Evolutionary conservation across 495 filamentous ascomycete genomes (phyloP).

Genomic region (Talaromyces nanjingensis): DNA sequence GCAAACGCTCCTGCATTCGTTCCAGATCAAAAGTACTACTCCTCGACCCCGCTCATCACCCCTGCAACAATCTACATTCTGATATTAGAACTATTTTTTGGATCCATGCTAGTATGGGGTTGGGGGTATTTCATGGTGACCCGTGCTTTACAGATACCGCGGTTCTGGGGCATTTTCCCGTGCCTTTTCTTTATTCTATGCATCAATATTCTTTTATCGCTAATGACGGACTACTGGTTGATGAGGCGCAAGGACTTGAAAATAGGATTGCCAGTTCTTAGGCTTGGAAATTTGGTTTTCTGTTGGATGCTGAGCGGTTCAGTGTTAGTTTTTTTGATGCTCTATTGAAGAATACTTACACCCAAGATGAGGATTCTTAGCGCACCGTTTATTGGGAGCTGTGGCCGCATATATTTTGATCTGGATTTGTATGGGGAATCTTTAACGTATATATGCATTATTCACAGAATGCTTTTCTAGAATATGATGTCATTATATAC

Average conservation of each 20-base stretch:
- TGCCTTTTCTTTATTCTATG: background rate
- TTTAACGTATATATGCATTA: no score
- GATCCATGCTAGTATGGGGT: background rate
- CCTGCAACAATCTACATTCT: background rate
- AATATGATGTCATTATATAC: no score
- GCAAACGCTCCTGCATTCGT: background rate
- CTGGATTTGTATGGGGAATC: no score
- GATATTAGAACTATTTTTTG: background rate
- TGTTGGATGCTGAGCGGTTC: background rate
- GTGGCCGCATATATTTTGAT: no score
- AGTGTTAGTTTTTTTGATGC: background rate
- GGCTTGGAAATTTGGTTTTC: background rate
- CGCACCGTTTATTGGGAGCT: no score
- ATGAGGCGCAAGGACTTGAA: background rate
- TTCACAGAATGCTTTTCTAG: no score
- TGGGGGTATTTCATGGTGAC: background rate
- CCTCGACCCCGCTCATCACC: background rate
- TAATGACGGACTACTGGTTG: background rate
- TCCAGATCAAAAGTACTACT: background rate
- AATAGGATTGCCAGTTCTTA: slow-evolving; percentile 10
- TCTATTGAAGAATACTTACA: no score
- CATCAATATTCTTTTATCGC: background rate
- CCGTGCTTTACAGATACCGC: no score
- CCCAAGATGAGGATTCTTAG: no score
- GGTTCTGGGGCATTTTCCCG: background rate